Evolutionary conservation across 257 asterid genomes (phyloP).

Genomic region (Coffea canephora): DNA sequence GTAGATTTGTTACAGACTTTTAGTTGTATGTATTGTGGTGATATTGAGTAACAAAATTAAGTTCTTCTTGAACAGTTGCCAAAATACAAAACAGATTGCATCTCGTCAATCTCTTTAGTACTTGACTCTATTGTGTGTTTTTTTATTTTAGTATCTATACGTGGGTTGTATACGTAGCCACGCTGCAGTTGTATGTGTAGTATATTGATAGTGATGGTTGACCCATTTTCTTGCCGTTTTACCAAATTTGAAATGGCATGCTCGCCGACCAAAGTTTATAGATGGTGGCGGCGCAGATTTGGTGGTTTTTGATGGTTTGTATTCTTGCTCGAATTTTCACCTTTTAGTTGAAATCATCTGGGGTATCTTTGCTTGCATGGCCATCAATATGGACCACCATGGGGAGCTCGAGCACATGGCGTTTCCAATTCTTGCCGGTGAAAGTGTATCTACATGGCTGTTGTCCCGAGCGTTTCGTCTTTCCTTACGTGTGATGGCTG

Average conservation of each 20-base stretch:
- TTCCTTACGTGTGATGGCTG: background rate
- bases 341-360: background rate
- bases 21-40: background rate
- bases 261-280: background rate
- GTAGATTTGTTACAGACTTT: background rate
- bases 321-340: background rate
- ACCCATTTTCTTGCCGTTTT: background rate
- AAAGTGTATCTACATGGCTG: background rate
- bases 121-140: background rate
- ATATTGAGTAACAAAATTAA: background rate
- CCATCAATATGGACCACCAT: background rate
- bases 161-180: background rate
- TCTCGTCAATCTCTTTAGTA: background rate
- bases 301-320: background rate
- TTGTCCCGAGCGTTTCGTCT: too few species aligned
- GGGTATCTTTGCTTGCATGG: background rate
- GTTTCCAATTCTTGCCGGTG: background rate
- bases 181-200: background rate
- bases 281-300: background rate
- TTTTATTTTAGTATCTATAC: background rate
- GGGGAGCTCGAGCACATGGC: background rate
- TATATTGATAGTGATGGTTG: background rate
- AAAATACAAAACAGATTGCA: background rate
- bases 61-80: background rate
- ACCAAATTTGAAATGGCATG: background rate